Conservation (phyloP, 1,284 basidiomycete species). For the Mycena sp. region DNA sequence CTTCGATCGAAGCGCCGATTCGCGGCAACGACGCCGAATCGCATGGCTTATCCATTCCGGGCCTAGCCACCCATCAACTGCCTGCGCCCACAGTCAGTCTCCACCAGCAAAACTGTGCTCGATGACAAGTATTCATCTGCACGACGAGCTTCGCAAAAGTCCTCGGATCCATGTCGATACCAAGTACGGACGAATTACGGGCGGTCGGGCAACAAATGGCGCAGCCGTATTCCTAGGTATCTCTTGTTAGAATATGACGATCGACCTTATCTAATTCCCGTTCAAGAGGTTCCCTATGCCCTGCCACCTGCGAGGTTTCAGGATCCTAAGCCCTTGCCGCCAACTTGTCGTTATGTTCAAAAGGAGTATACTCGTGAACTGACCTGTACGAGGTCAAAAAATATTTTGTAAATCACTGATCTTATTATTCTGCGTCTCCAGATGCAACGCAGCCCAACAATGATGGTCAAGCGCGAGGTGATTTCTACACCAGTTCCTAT, state of each 20-base stretch:
- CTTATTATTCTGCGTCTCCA: slow-evolving; percentile 34
- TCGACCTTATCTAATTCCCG: background rate
- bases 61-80: background rate
- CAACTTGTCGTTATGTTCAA: slow-evolving; percentile 60
- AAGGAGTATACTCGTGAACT: slow-evolving; percentile 71
- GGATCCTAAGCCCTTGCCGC: slow-evolving; percentile 66
- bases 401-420: background rate
- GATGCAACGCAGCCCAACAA: slow-evolving; percentile 70
- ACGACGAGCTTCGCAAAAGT: slow-evolving; percentile 57
- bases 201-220: slow-evolving; percentile 67
- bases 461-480: slow-evolving; percentile 69
- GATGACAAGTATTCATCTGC: slow-evolving; percentile 46
- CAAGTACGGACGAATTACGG: slow-evolving; percentile 61
- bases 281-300: slow-evolving; percentile 77
- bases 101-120: background rate
- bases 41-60: slow-evolving; percentile 6
- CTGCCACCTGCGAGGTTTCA: slow-evolving; percentile 69
- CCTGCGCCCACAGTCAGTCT: background rate
- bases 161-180: slow-evolving; percentile 61
- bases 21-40: slow-evolving; percentile 1
- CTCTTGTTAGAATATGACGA: no score
- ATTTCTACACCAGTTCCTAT: background rate
- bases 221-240: slow-evolving; percentile 71
- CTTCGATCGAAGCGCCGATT: slow-evolving; percentile 7
- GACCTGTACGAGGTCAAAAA: slow-evolving; percentile 53